phyloP scores from a whole-genome alignment of 306 rosid genomes.

The Castanea sativa region DNA sequence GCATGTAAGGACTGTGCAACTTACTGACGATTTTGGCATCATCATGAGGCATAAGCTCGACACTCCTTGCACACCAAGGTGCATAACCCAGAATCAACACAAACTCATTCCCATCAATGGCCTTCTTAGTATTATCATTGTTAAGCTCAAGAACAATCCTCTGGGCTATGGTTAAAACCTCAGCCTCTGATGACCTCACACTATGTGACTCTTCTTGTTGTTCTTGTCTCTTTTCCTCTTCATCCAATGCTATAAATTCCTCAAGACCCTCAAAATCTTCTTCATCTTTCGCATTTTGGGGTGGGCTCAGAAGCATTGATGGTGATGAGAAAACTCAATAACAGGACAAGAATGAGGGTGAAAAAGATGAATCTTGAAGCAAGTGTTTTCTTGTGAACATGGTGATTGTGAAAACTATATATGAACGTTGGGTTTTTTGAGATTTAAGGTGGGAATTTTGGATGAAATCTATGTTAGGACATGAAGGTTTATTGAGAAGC shows the following conservation, averaged over 20 bases:
- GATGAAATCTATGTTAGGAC: conserved; percentile 38
- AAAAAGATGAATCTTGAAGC: conserved; percentile 45
- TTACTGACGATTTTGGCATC: too few relatives aligned
- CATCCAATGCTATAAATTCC: conserved; percentile 78
- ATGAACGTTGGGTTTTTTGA: neutral
- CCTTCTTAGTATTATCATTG: conserved; percentile 65
- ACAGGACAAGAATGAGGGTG: conserved; percentile 49
- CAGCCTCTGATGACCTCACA: conserved; percentile 71
- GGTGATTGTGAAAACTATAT: neutral
- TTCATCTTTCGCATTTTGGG: conserved; percentile 32
- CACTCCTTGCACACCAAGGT: conserved; percentile 97
- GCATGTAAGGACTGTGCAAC: too few relatives aligned
- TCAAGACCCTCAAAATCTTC: conserved; percentile 59
- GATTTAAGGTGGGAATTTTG: conserved; percentile 3
- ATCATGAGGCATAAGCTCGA: conserved; percentile 82
- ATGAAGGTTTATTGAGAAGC: conserved; percentile 1
- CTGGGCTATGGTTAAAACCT: conserved; percentile 74
- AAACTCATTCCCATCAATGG: conserved; percentile 50
- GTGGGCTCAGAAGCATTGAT: conserved; percentile 39
- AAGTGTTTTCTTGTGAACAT: conserved; percentile 46
- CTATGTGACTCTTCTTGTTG: conserved; percentile 22
- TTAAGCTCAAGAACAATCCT: conserved; percentile 82
- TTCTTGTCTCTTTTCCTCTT: conserved; percentile 41
- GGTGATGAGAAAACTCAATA: conserved; percentile 27
- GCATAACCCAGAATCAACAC: conserved; percentile 88